Evolutionary conservation across 2,329 filamentous ascomycete genomes (phyloP).

Genomic region (Passalora sequoiae): DNA sequence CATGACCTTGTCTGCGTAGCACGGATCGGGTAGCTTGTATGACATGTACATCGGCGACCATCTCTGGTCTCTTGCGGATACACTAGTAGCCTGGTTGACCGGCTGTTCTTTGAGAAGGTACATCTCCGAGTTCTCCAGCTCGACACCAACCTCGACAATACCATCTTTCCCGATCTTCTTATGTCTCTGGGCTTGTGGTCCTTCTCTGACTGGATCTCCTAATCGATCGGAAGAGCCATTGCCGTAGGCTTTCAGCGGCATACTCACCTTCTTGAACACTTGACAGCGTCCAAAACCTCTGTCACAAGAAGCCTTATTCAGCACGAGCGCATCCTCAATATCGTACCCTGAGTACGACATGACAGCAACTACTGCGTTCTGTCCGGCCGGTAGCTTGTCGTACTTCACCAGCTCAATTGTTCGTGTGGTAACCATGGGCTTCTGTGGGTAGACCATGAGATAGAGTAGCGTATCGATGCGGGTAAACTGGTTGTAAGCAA

Average conservation of each 20-base stretch:
- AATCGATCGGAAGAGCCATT: constrained; percentile 65
- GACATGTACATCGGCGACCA: constrained; percentile 46
- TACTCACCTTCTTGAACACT: constrained; percentile 91
- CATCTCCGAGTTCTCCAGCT: constrained; percentile 71
- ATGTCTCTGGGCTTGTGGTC: constrained; percentile 53
- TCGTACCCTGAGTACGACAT: constrained; percentile 99
- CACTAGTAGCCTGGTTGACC: constrained; percentile 61
- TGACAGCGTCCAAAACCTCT: constrained; percentile 94
- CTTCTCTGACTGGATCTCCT: constrained; percentile 52
- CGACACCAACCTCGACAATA: constrained; percentile 77
- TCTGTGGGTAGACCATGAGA: constrained; percentile 93
- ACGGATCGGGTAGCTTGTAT: constrained; percentile 57
- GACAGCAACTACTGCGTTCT: constrained; percentile 95
- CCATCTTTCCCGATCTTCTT: constrained; percentile 79
- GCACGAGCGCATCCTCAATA: constrained; percentile 94
- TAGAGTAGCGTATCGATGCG: constrained; percentile 95
- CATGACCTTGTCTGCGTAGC: constrained; percentile 95
- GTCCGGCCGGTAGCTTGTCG: constrained; percentile 92
- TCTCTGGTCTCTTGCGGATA: constrained; percentile 24
- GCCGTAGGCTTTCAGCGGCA: constrained; percentile 80
- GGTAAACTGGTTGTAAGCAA: constrained; percentile 96
- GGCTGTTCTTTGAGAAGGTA: constrained; percentile 90
- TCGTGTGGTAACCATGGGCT: constrained; percentile 94
- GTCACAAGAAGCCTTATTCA: constrained; percentile 95
- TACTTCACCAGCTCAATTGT: constrained; percentile 96